Percentiles rank a stretch among this genome's conserved stretches.
Conservation (phyloP, 1,284 basidiomycete species). For the Ceratorhiza oryzae-sativae region DNA sequence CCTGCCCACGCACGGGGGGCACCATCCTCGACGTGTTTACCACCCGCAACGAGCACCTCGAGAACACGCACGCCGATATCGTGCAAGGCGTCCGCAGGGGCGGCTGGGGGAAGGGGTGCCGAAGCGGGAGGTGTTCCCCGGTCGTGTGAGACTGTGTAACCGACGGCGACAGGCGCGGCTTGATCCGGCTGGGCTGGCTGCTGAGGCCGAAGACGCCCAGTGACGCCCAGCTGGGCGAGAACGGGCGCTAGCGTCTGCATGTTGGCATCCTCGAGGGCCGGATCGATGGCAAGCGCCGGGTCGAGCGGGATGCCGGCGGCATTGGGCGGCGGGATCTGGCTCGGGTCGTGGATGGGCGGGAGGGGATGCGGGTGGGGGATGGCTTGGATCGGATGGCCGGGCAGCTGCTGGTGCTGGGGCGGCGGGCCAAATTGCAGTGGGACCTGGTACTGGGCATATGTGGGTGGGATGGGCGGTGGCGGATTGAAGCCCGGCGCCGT, state of each 20-base stretch:
- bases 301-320: constrained; percentile 31
- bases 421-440: constrained; percentile 33
- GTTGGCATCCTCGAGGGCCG: constrained; percentile 36
- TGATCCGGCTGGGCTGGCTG: constrained; percentile 6
- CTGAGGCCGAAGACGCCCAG: constrained; percentile 22
- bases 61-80: constrained; percentile 36
- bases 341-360: constrained; percentile 33
- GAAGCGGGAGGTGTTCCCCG: constrained; percentile 28
- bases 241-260: constrained; percentile 38
- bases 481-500: constrained; percentile 22
- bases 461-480: constrained; percentile 34
- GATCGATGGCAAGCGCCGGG: constrained; percentile 38
- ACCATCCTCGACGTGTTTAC: constrained; percentile 28
- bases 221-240: constrained; percentile 32
- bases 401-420: constrained; percentile 36
- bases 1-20: constrained; percentile 34
- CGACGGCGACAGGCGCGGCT: constrained; percentile 11
- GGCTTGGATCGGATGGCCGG: constrained; percentile 31
- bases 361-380: constrained; percentile 9
- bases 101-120: not conserved
- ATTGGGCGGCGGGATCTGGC: constrained; percentile 12
- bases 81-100: constrained; percentile 24
- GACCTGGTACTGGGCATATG: constrained; percentile 36
- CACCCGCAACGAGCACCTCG: constrained; percentile 36
- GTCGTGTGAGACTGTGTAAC: constrained; percentile 36